Percentiles rank a stretch among this genome's conserved stretches.
These are phyloP conservation scores for sunflower (Helianthus annuus) DNA, from an alignment of 129 eudicot genomes.

Conservation along the genomic window DNA sequence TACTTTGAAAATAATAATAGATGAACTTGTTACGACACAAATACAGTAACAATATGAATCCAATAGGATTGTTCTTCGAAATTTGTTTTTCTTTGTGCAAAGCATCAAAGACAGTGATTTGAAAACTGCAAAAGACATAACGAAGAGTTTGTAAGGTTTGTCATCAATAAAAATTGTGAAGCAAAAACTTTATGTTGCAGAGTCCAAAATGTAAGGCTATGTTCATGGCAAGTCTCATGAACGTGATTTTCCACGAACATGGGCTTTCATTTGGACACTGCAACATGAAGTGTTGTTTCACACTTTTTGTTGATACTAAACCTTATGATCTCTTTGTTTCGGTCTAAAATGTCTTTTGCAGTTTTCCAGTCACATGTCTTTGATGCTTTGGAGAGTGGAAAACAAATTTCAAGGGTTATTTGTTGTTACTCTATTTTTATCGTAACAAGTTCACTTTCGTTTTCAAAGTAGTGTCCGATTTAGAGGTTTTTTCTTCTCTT, in stretches of 20 bases:
- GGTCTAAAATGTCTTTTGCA: neutral
- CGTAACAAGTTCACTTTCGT: too few relatives aligned
- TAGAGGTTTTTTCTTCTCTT: too few relatives aligned
- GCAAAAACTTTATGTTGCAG: neutral
- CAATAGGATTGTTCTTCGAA: neutral
- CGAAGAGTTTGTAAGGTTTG: neutral
- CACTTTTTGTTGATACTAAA: neutral
- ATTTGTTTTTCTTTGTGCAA: neutral
- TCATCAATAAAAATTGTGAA: neutral
- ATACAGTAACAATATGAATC: neutral
- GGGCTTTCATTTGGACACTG: neutral
- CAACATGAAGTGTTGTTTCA: neutral
- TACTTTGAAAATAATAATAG: too few relatives aligned
- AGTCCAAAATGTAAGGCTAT: neutral
- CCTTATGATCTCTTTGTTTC: conserved; percentile 3
- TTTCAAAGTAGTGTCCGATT: too few relatives aligned
- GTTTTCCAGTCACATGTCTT: neutral
- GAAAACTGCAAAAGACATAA: neutral
- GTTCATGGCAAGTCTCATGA: neutral
- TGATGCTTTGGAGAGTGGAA: neutral
- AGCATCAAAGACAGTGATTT: neutral
- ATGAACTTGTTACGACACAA: too few relatives aligned
- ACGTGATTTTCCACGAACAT: neutral
- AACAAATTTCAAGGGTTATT: neutral
- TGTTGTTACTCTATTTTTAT: too few relatives aligned